A percentile compares a stretch with the other conserved stretches of the same genome.
phyloP scores from a whole-genome alignment of 176 grass and related monocot species.

The Bonia amplexicaulis region DNA sequence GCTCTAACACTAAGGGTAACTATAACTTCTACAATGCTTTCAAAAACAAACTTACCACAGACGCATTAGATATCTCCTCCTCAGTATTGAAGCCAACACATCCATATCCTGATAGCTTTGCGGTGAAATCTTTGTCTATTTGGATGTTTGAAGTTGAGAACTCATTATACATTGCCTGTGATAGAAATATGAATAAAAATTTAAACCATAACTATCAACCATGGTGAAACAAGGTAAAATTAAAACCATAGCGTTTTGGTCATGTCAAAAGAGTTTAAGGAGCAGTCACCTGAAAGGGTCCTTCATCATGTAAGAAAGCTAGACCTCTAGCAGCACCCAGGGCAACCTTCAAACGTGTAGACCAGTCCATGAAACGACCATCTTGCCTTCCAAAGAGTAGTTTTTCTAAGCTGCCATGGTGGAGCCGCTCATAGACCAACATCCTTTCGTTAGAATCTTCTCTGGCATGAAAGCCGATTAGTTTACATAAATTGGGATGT shows the following conservation, averaged over 20 bases:
- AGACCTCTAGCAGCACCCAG: constrained; percentile 78
- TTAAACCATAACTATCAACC: neutral
- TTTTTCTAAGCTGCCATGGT: constrained; percentile 79
- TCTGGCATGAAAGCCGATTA: constrained; percentile 68
- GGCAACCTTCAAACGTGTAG: constrained; percentile 80
- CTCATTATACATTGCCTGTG: constrained; percentile 88
- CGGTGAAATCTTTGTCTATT: constrained; percentile 95
- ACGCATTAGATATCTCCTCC: constrained; percentile 51
- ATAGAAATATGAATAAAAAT: neutral
- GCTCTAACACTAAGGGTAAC: neutral
- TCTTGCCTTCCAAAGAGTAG: constrained; percentile 74
- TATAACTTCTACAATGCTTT: neutral
- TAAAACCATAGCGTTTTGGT: neutral
- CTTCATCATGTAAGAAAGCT: constrained; percentile 96
- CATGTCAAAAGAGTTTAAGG: neutral
- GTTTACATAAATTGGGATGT: constrained; percentile 87
- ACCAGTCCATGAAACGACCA: constrained; percentile 88
- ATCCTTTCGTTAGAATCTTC: constrained; percentile 79
- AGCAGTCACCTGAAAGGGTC: constrained; percentile 82
- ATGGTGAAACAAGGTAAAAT: neutral
- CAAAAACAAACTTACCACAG: constrained; percentile 44
- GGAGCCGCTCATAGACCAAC: constrained; percentile 84
- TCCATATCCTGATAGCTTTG: constrained; percentile 86
- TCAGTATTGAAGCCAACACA: constrained; percentile 63
- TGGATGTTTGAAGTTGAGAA: constrained; percentile 90